phyloP scores from a whole-genome alignment of 1,139 yeast species.

The Spencermartinsiella ligniputridi region DNA sequence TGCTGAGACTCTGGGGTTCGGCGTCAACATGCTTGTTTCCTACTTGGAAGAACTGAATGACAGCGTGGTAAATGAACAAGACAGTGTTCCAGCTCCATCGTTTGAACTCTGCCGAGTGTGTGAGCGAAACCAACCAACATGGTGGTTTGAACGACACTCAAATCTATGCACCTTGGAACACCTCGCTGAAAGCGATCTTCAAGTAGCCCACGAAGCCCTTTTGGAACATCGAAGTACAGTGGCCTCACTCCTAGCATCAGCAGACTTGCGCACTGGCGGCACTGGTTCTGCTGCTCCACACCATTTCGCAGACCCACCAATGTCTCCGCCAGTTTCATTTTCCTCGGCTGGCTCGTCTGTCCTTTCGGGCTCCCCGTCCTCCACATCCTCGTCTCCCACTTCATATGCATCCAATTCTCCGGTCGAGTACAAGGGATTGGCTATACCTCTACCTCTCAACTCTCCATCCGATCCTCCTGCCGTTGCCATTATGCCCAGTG shows the following conservation, averaged over 20 bases:
- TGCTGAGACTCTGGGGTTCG: slow-evolving; percentile 77
- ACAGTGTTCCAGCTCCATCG: slow-evolving; percentile 70
- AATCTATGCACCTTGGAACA: slow-evolving; percentile 86
- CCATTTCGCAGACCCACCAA: slow-evolving; percentile 13
- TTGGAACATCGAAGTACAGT: slow-evolving; percentile 66
- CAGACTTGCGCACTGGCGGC: slow-evolving; percentile 5
- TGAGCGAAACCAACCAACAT: slow-evolving; percentile 85
- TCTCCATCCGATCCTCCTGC: slow-evolving; percentile 10
- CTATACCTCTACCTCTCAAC: slow-evolving; percentile 39
- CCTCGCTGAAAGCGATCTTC: slow-evolving; percentile 75
- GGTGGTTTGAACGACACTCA: slow-evolving; percentile 94
- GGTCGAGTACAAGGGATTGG: slow-evolving; percentile 57
- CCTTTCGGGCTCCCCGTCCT: slow-evolving; percentile 10
- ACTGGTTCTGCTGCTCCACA: slow-evolving; percentile 3
- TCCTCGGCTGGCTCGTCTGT: background rate
- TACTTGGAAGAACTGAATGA: slow-evolving; percentile 63
- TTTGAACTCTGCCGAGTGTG: slow-evolving; percentile 85
- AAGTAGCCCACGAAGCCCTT: slow-evolving; percentile 68
- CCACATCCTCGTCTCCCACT: slow-evolving; percentile 13
- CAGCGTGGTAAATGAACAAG: slow-evolving; percentile 46
- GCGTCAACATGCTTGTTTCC: slow-evolving; percentile 76
- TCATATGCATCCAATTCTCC: slow-evolving; percentile 13
- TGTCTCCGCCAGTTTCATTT: slow-evolving; percentile 12
- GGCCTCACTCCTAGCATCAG: slow-evolving; percentile 26
- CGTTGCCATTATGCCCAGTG: slow-evolving; percentile 3